These are phyloP conservation scores for Hygrocybe coccinea DNA, from an alignment of 768 basidiomycete genomes.

Conservation along the genomic window DNA sequence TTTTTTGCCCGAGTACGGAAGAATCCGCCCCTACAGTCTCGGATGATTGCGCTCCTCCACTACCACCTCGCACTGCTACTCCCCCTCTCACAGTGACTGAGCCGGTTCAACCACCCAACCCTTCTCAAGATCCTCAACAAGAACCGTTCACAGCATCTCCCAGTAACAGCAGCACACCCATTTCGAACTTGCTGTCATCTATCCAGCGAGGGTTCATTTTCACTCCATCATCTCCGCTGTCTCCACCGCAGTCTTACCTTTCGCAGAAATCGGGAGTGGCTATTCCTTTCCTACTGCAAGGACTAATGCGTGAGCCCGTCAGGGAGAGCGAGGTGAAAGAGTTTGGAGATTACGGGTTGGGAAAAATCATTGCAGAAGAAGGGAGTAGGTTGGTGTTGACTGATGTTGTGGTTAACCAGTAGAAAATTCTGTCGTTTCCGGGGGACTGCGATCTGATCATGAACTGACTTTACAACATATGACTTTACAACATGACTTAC, in stretches of 20 bases:
- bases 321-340: too few relatives aligned
- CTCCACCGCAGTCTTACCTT: conserved; percentile 49
- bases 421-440: neutral
- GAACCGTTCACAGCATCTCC: neutral
- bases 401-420: conserved; percentile 3
- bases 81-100: too few relatives aligned
- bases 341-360: neutral
- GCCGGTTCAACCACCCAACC: neutral
- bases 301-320: too few relatives aligned
- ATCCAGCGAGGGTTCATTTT: conserved; percentile 68
- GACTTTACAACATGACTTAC: too few relatives aligned
- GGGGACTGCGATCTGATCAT: too few relatives aligned
- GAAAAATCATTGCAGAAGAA: neutral
- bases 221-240: conserved; percentile 58
- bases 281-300: too few relatives aligned
- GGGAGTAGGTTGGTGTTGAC: neutral
- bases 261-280: neutral
- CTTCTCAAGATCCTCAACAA: neutral
- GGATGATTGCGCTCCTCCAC: neutral
- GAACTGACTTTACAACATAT: too few relatives aligned
- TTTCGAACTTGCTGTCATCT: conserved; percentile 56
- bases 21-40: too few relatives aligned
- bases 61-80: neutral
- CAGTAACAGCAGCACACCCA: conserved; percentile 44
- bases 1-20: too few relatives aligned